Percentiles rank a stretch among this genome's conserved stretches.
phyloP scores from a whole-genome alignment of 2,329 filamentous ascomycete species.

The Parafenestella ontariensis region DNA sequence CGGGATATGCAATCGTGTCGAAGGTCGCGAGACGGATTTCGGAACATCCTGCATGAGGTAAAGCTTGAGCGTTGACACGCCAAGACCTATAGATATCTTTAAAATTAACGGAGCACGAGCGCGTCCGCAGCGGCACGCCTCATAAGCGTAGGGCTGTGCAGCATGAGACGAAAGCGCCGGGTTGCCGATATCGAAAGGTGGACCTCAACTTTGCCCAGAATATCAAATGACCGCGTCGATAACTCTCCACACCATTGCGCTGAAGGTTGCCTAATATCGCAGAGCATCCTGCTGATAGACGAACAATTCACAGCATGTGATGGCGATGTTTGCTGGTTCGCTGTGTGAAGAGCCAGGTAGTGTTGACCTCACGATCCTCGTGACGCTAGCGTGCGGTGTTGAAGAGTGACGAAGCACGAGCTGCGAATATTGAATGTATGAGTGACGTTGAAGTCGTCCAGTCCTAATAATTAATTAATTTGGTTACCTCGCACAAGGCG shows the following conservation, averaged over 20 bases:
- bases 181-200: neutral
- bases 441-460: neutral
- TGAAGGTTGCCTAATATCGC: neutral
- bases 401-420: slow-evolving; percentile 17
- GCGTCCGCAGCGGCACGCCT: slow-evolving; percentile 2
- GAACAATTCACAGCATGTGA: neutral
- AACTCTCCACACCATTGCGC: neutral
- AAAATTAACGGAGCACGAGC: neutral
- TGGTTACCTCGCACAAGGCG: neutral
- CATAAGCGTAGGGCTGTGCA: slow-evolving; percentile 4
- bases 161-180: neutral
- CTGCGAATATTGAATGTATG: neutral
- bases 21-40: neutral
- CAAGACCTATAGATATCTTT: too few relatives aligned
- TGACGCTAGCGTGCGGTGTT: slow-evolving; percentile 29
- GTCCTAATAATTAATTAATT: neutral
- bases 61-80: neutral
- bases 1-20: neutral
- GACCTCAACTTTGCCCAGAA: neutral
- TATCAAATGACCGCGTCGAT: neutral
- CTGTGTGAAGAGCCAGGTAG: neutral
- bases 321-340: neutral
- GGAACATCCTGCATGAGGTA: neutral
- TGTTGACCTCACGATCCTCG: slow-evolving; percentile 19
- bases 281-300: neutral